Evolutionary conservation across 2,329 filamentous ascomycete genomes (phyloP).

Genomic region (Fusarium siculi): DNA sequence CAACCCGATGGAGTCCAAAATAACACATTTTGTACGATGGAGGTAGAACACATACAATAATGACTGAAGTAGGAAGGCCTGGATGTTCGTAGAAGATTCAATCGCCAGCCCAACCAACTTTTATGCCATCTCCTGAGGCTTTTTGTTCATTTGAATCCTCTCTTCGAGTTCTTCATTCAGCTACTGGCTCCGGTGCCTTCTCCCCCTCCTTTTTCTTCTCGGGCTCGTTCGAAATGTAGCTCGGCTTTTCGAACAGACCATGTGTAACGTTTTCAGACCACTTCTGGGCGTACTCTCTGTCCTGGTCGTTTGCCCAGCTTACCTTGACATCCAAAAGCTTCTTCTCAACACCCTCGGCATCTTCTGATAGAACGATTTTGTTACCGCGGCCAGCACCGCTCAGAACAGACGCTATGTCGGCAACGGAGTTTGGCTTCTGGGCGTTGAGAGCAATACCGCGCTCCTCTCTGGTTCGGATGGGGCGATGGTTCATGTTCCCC

Average conservation of each 20-base stretch:
- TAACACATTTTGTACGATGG: constrained; percentile 13
- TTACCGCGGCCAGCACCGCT: constrained; percentile 63
- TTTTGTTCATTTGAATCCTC: neutral
- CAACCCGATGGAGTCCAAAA: constrained; percentile 2
- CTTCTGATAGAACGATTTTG: constrained; percentile 51
- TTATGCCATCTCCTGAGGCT: neutral
- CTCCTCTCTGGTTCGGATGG: constrained; percentile 53
- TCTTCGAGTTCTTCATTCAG: neutral
- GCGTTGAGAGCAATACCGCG: constrained; percentile 66
- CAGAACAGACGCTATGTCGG: constrained; percentile 71
- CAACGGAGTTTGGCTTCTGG: constrained; percentile 70
- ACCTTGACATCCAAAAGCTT: constrained; percentile 57
- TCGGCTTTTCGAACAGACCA: constrained; percentile 49
- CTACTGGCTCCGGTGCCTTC: constrained; percentile 9
- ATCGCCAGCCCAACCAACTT: neutral
- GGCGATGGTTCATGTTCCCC: constrained; percentile 46
- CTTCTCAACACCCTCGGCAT: constrained; percentile 27
- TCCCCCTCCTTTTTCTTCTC: constrained; percentile 13
- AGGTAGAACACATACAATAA: neutral
- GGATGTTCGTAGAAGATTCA: neutral
- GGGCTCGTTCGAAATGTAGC: constrained; percentile 33
- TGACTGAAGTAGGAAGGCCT: neutral
- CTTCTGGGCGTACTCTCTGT: constrained; percentile 57
- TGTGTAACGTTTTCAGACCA: constrained; percentile 68
- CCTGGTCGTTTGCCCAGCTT: constrained; percentile 62